phyloP scores from a whole-genome alignment of 768 basidiomycete genomes.

The Termitomyces sp. region DNA sequence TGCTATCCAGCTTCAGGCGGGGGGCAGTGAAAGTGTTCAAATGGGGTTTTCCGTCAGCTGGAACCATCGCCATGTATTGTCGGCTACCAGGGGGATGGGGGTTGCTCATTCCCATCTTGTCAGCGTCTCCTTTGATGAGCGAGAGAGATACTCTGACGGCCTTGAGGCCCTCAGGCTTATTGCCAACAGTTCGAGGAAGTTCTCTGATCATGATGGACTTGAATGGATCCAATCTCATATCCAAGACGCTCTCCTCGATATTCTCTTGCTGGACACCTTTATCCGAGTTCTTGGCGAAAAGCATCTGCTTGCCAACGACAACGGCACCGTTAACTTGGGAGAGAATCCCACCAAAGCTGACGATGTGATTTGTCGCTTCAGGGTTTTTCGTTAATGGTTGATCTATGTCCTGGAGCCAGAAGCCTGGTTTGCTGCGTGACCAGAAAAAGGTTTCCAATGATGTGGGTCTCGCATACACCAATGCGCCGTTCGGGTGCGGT shows the following conservation, averaged over 20 bases:
- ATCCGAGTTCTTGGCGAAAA: constrained; percentile 24
- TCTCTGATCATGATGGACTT: constrained; percentile 16
- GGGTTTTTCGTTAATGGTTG: background rate
- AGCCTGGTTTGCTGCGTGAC: constrained; percentile 51
- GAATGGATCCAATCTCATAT: constrained; percentile 24
- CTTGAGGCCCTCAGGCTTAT: constrained; percentile 31
- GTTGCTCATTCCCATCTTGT: constrained; percentile 31
- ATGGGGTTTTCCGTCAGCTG: background rate
- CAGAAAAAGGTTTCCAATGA: constrained; percentile 48
- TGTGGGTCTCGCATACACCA: constrained; percentile 54
- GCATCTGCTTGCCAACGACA: constrained; percentile 10
- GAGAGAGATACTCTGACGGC: constrained; percentile 25
- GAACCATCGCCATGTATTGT: constrained; percentile 32
- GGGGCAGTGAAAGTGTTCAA: background rate
- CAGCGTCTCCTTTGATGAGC: constrained; percentile 19
- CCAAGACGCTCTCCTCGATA: constrained; percentile 17
- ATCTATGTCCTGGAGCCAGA: constrained; percentile 35
- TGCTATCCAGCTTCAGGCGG: too few relatives aligned
- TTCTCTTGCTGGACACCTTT: constrained; percentile 22
- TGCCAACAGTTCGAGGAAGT: constrained; percentile 44
- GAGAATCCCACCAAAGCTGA: constrained; percentile 41
- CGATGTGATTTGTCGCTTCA: constrained; percentile 18
- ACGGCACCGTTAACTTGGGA: constrained; percentile 17
- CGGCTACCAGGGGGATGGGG: constrained; percentile 43
- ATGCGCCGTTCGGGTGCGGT: constrained; percentile 60